Percentiles rank a stretch among this genome's conserved stretches.
phyloP scores from a whole-genome alignment of 2,329 filamentous ascomycete genomes.

The Cladorrhinum sp. region DNA sequence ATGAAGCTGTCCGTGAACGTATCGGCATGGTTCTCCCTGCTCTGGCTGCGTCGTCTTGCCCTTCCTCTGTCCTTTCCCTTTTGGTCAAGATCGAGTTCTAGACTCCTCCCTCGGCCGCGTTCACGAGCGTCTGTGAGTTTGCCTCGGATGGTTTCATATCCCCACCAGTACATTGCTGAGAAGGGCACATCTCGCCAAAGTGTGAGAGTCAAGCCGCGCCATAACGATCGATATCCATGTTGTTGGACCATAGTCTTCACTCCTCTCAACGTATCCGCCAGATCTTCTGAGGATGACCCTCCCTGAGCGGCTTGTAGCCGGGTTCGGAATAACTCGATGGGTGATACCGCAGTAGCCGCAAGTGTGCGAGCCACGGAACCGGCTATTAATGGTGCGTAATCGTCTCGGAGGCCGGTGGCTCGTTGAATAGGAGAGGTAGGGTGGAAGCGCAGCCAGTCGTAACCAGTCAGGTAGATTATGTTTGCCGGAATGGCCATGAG shows the following conservation, averaged over 20 bases:
- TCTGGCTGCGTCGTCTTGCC: conserved; percentile 48
- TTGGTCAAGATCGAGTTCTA: conserved; percentile 34
- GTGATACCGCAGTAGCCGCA: conserved; percentile 79
- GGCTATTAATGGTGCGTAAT: conserved; percentile 75
- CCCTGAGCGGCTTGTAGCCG: conserved; percentile 77
- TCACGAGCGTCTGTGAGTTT: conserved; percentile 67
- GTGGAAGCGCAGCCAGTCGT: conserved; percentile 86
- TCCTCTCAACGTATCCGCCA: conserved; percentile 74
- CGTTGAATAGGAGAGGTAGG: conserved; percentile 67
- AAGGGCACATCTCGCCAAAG: conserved; percentile 98
- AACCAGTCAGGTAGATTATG: conserved; percentile 98
- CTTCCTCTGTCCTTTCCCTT: conserved; percentile 27
- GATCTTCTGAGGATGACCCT: conserved; percentile 61
- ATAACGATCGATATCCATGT: conserved; percentile 78
- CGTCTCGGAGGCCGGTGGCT: conserved; percentile 52
- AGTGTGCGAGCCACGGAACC: conserved; percentile 75
- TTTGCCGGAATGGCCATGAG: conserved; percentile 93
- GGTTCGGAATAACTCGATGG: conserved; percentile 91
- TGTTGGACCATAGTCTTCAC: conserved; percentile 74
- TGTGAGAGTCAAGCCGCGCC: conserved; percentile 85
- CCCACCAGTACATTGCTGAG: conserved; percentile 96
- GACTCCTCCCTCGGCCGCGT: conserved; percentile 42
- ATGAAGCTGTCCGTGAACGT: conserved; percentile 88
- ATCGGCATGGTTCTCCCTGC: conserved; percentile 65
- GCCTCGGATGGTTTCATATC: conserved; percentile 81